Evolutionary conservation across 1,139 yeast species (phyloP), one percentile per base, ranked within the genome.

Genomic region (Kurtzmaniella natalensis): DNA sequence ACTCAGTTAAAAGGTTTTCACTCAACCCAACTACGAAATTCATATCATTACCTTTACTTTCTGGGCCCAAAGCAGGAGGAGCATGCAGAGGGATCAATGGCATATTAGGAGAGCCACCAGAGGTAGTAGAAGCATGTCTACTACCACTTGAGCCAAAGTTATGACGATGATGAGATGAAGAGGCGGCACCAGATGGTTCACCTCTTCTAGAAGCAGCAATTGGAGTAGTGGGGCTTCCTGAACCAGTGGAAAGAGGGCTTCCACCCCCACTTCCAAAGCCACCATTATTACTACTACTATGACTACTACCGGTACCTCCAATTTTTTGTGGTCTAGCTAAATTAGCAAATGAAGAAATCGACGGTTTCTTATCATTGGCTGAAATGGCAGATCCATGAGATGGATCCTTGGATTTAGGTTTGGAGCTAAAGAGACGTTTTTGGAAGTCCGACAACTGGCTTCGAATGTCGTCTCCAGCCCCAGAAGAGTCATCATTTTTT

Each of bases 1-100:
- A 86, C 58, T 88, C 94, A 18, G 73, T 65, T 19, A 88, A 67
- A 40, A 88, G 64, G 36, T 81, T 82, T 50, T 87, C 95, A 56
- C 94, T 83, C 41, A 88, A 62, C 2, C 87, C 94, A 36, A 88
- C 83, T 4, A 85, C 86, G 54, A 87, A 87, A 46, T 81, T 78
- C 63, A 85, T 77, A 44, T 86, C 92, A 46, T 78, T 76, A 18
- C 74, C 75, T 41, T 69, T 65, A 5, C 69, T 51, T 43, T 70
- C 75, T 1, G 72, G 72, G 2, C 70, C 70, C 37, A 66, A 47
- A 4, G 57, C 51, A 5, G 69, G 63, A 2, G 64, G 43, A 3
- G 60, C 52, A 13, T 23, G 26, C 5, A 47, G 53, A 3, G 59
- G 48, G 9, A 53, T 32, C 23, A 48, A 29, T 14, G 55, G 53